Evolutionary conservation across 192 early-diverging fungal species (phyloP).

Genomic region (Coemansia sp.): DNA sequence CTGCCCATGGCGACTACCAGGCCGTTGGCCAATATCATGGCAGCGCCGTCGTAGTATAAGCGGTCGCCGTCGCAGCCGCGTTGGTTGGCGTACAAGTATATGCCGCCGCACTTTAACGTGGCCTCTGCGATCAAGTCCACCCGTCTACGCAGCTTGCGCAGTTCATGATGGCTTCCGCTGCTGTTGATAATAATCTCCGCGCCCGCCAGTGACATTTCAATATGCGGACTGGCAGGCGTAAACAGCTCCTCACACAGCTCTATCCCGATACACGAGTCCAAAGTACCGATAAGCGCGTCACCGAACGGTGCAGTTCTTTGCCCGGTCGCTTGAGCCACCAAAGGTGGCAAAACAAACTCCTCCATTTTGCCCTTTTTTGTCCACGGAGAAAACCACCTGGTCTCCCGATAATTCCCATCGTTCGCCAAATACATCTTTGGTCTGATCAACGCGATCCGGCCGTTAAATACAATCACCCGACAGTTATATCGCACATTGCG

Average conservation of each 20-base stretch:
- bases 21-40: constrained; percentile 90
- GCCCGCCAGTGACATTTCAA: constrained; percentile 88
- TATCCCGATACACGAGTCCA: constrained; percentile 87
- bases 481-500: constrained; percentile 95
- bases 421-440: constrained; percentile 97
- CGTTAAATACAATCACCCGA: constrained; percentile 82
- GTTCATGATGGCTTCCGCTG: constrained; percentile 95
- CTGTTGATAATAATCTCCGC: constrained; percentile 97
- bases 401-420: constrained; percentile 97
- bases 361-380: constrained; percentile 64
- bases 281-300: constrained; percentile 83
- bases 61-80: constrained; percentile 98
- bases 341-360: constrained; percentile 77
- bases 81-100: constrained; percentile 96
- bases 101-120: constrained; percentile 89
- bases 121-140: constrained; percentile 89
- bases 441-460: constrained; percentile 87
- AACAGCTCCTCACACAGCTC: constrained; percentile 99
- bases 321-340: constrained; percentile 77
- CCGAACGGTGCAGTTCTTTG: constrained; percentile 85
- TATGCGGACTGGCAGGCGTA: constrained; percentile 94
- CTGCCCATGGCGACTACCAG: constrained; percentile 82
- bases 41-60: constrained; percentile 95
- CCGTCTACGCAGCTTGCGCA: constrained; percentile 85
- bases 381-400: constrained; percentile 95